Evolutionary conservation across 2,329 filamentous ascomycete genomes (phyloP), one percentile per base, ranked within the genome.

Genomic region (Myriosclerotinia scirpicola): DNA sequence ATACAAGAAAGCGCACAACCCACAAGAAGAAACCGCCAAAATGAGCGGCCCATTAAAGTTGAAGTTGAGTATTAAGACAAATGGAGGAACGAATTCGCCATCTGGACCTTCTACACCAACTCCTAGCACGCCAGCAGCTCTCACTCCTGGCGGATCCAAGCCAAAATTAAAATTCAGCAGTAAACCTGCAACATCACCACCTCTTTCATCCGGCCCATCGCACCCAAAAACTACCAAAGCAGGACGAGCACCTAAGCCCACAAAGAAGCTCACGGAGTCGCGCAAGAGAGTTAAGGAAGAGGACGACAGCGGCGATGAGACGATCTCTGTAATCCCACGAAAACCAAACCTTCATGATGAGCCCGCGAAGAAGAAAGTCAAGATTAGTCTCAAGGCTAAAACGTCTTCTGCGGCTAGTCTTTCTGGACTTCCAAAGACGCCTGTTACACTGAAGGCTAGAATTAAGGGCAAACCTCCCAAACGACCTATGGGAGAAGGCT

Each of bases 401-500:
- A 15, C 48, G 34, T 36, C 67, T 60, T 38, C 58, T 52, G 22
- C 60, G n/a, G 42, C 52, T 61, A 26, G 67, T 40, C 14, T 61
- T n/a, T 46, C 68, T 62, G 56, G 69, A 72, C 36, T 68, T 70
- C 48, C 66, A 69, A 69, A 71, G 67, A 72, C 74, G 65, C 71
- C 76, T 65, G 80, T 67, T 60, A 73, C 46, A 17, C 26, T 88
- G 66, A 85, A 85, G 64, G 79, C 91, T 67, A 89, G 87, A 73
- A 81, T 86, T 59, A 87, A 88, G 72, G 89, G 89, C n/a, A 85
- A 87, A 69, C 83, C 86, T 1, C 89, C 91, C 8, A 81, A 85
- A 42, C 85, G 91, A 70, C 87, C 88, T 6, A 85, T 87, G 1
- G 95, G 95, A 62, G 92, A 96, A 66, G 95, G 94, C 9, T 99